Conservation (phyloP, 148 eudicot genomes). For the Rhododendron vialii region DNA sequence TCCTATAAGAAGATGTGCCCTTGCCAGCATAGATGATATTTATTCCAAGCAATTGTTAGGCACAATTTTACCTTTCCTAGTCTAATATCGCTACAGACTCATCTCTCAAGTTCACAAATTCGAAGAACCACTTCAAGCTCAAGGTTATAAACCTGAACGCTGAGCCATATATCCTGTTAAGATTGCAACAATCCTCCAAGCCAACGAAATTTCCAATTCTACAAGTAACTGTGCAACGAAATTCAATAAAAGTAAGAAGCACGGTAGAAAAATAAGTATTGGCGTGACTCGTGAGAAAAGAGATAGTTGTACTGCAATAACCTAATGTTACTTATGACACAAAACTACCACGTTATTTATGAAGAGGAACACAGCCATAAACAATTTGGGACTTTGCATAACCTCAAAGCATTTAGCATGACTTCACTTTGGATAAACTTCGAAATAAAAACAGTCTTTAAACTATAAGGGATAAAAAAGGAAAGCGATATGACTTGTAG, state of each 20-base stretch:
- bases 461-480: neutral
- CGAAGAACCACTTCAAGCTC: neutral
- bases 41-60: neutral
- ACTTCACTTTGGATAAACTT: neutral
- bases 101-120: neutral
- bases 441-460: neutral
- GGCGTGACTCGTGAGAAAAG: neutral
- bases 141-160: neutral
- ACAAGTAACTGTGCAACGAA: neutral
- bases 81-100: neutral
- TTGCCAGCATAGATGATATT: neutral
- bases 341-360: neutral
- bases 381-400: neutral
- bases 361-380: neutral
- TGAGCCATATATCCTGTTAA: neutral
- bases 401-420: neutral
- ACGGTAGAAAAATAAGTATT: neutral
- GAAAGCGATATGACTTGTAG: neutral
- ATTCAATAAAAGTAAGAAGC: neutral
- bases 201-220: neutral
- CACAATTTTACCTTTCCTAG: neutral
- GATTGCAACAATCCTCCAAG: neutral
- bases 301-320: neutral
- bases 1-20: neutral
- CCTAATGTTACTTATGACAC: neutral